phyloP scores from a whole-genome alignment of 2,329 filamentous ascomycete genomes.

The Nemania serpens region DNA sequence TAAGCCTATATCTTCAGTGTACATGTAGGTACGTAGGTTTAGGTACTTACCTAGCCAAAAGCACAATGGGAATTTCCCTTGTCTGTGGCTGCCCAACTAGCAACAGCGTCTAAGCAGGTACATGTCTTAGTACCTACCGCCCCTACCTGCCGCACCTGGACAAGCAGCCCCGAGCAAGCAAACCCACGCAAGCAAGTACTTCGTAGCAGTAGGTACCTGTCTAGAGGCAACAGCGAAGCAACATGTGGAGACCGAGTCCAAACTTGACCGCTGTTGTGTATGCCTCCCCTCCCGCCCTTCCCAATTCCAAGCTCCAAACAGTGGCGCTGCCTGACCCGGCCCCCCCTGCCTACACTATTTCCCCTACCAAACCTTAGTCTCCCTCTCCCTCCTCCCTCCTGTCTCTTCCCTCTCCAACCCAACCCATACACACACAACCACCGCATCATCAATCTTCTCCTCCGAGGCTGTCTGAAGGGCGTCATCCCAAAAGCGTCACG shows the following conservation, averaged over 20 bases:
- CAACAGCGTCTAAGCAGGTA: neutral
- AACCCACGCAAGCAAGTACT: neutral
- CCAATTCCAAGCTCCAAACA: constrained; percentile 3
- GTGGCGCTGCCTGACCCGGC: constrained; percentile 1
- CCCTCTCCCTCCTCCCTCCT: constrained; percentile 29
- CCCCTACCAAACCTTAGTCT: constrained; percentile 20
- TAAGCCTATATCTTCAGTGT: no score
- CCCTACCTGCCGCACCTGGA: neutral
- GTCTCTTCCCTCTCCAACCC: constrained; percentile 28
- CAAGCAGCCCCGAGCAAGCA: neutral
- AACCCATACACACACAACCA: constrained; percentile 19
- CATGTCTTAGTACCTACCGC: neutral
- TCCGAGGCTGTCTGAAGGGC: constrained; percentile 20
- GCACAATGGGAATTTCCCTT: neutral
- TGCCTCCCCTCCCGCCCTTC: constrained; percentile 1
- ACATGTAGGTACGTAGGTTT: neutral
- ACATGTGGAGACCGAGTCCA: constrained; percentile 16
- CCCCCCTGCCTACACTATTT: constrained; percentile 17
- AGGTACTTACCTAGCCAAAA: no score
- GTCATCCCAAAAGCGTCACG: constrained; percentile 27
- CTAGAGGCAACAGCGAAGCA: constrained; percentile 17
- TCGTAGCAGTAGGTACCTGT: neutral
- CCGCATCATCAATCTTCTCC: constrained; percentile 24
- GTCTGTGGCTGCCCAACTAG: constrained; percentile 22
- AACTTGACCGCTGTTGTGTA: constrained; percentile 23